Base-by-base conservation (phyloP, 1,284 basidiomycete genomes). In the Cronartium quercuum region DNA sequence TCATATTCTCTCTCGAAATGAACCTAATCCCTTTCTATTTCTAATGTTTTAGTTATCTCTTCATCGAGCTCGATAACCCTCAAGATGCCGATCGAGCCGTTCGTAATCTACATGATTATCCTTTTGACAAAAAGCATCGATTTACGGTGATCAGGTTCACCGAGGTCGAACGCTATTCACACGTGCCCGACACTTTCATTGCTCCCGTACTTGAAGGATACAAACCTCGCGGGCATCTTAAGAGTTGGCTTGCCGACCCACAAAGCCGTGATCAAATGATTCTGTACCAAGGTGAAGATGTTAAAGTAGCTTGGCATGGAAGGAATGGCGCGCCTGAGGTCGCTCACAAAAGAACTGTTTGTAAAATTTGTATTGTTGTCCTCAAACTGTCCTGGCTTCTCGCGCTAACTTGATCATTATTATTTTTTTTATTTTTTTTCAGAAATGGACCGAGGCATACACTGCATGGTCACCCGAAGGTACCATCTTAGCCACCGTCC, bases 371-470 rank as follows among this genome's bases (percentile, higher is more conserved):
- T n/a, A 35, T 40, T 47, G 74, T 79, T 55, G 76, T 61, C 58
- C 44, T 29, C 5, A 29, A 42, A 60, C 42, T 66, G 42, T 55
- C 12, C 13, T 13, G 62, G 6, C 1, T 40, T 37, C 37, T 7
- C 29, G 35, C 21, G 37, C 18, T 18, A 64, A 6, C 21, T 42
- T 34, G 38, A 21, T 5, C 44, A 37, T 44, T 24, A 7, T n/a
- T 18, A 7, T 9, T 34, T 7, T 2, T 13, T 21, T 44, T 21
- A 6, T 21, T 34, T 18, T 2, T 9, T 66, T 76, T 35, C 80
- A 91, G 88, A 89, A 91, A 82, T 98, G 96, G 94, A 97, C 93
- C 80, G 94, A 98, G 81, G 89, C 96, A 60, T 99, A 98, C 84
- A 90, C 94, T 57, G 90, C 92, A 66, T 99, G 96, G 96, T 98